Conservation (phyloP, 164 flowering plant species). For the Stephania japonica region DNA sequence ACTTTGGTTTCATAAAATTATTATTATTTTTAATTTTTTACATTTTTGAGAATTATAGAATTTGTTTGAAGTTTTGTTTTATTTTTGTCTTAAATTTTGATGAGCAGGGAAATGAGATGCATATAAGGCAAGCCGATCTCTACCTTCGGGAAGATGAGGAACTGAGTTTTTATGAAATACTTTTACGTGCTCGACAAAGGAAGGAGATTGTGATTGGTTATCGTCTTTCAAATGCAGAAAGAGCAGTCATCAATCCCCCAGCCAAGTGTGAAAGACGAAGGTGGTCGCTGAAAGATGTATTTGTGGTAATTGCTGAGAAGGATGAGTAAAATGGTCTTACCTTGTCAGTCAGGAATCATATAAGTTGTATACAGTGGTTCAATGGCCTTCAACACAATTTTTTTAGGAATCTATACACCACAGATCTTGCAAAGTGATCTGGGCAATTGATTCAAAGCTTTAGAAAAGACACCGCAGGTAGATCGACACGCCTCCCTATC, state of each 20-base stretch:
- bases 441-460: neutral
- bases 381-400: neutral
- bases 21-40: too few relatives aligned
- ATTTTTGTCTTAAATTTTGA: too few relatives aligned
- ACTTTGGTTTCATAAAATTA: too few relatives aligned
- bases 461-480: neutral
- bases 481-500: neutral
- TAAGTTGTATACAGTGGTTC: neutral
- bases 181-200: slow-evolving; percentile 66
- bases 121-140: slow-evolving; percentile 64
- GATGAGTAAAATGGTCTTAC: slow-evolving; percentile 17
- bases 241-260: slow-evolving; percentile 77
- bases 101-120: slow-evolving; percentile 76
- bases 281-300: slow-evolving; percentile 59
- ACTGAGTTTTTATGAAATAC: slow-evolving; percentile 62
- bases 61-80: too few relatives aligned
- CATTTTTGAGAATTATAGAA: too few relatives aligned
- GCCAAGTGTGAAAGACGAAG: slow-evolving; percentile 46
- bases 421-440: neutral
- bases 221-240: slow-evolving; percentile 50
- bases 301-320: slow-evolving; percentile 72
- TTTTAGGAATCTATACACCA: neutral
- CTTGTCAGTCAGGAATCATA: too few relatives aligned
- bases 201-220: slow-evolving; percentile 72
- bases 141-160: slow-evolving; percentile 68